Evolutionary conservation across 345 rosid genomes (phyloP), one percentile per base, ranked within the genome.

Genomic region (Conringia planisiliqua): DNA sequence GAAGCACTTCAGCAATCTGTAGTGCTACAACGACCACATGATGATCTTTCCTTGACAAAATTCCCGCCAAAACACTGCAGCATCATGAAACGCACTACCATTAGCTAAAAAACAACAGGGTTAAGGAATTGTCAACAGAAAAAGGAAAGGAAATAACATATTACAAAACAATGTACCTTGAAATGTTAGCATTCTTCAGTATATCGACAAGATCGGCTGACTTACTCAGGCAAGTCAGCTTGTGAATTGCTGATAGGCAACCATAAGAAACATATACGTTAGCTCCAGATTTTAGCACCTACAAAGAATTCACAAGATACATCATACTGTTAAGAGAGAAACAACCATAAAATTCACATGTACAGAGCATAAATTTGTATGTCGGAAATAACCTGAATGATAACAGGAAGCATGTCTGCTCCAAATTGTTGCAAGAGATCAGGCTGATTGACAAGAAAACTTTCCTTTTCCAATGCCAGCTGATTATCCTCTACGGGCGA

Each of bases 231-330:
- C 69, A 79, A 70, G 88, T 85, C 48, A 87, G 80, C 76, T 90
- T 91, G 83, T 81, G 79, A 78, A 91, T 85, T 43, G 89, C 86
- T 73, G 86, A 85, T 51, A 94, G 79, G 80, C 96, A 94, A 62
- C 98, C 91, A 79, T 82, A 88, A 83, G 91, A 87, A 68, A 91
- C 86, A 69, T 80, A 83, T 47, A 84, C 57, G 50, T 86, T 94
- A 59, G 97, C 93, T 64, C 97, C 97, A 82, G 97, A 89, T 65
- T 90, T 85, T 70, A 94, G 89, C 70, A 90, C 91, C 98, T 94
- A 85, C 36, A 70, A 32, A 76, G 16, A 46, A 66, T 60, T 18
- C 32, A 60, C 68, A 24, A 68, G 44, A 56, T 18, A 68, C 54
- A 44, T 70, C n/a, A 78, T 52, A 66, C 17, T 62, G 3, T 44